Evolutionary conservation across 306 rosid species (phyloP).

Genomic region (Lithocarpus polystachyus): DNA sequence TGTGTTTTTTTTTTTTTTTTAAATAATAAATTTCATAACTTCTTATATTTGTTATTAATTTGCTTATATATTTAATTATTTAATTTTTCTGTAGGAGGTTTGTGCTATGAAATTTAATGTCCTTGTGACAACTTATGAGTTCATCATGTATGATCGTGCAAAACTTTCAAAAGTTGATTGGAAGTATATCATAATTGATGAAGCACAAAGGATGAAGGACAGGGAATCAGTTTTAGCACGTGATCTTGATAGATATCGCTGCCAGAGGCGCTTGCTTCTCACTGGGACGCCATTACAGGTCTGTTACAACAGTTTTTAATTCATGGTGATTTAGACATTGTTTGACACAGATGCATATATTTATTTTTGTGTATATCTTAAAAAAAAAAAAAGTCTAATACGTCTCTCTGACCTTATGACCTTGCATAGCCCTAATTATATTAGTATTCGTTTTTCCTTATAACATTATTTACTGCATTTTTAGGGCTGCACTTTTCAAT

Average conservation of each 20-base stretch:
- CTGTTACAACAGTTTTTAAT: slow-evolving; percentile 11
- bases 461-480: background rate
- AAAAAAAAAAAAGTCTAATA: background rate
- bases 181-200: slow-evolving; percentile 97
- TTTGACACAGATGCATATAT: background rate
- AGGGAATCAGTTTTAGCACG: slow-evolving; percentile 97
- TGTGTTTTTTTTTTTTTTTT: background rate
- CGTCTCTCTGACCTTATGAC: background rate
- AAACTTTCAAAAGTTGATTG: slow-evolving; percentile 93
- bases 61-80: background rate
- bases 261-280: slow-evolving; percentile 92
- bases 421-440: background rate
- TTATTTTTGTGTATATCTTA: background rate
- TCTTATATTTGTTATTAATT: slow-evolving; percentile 20
- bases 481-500: background rate
- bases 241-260: slow-evolving; percentile 95
- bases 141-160: slow-evolving; percentile 98
- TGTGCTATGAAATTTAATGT: slow-evolving; percentile 94
- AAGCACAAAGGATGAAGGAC: slow-evolving; percentile 99
- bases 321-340: slow-evolving; percentile 3
- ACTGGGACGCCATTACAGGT: slow-evolving; percentile 99
- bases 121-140: slow-evolving; percentile 98
- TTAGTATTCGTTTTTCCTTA: too few relatives aligned
- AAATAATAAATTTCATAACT: background rate
- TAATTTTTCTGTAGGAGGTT: slow-evolving; percentile 58